Evolutionary conservation across 352 stramenopile species (phyloP).

Genomic region (Globisporangium spiculum): DNA sequence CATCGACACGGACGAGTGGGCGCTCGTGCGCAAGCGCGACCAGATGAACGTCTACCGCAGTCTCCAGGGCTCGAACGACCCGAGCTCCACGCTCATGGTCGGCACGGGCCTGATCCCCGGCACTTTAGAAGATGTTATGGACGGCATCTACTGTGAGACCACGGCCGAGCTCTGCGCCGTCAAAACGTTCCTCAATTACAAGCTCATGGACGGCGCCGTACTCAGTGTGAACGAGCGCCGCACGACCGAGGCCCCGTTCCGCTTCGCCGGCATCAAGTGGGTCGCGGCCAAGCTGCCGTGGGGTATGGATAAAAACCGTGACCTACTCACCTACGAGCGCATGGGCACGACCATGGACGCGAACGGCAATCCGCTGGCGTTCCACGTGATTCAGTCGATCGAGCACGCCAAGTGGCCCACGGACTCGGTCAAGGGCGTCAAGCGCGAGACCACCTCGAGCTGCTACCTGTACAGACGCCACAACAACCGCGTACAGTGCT

Average conservation of each 20-base stretch:
- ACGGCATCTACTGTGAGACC: conserved; percentile 40
- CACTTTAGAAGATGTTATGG: conserved; percentile 36
- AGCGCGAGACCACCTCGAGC: conserved; percentile 41
- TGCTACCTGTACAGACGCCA: conserved; percentile 43
- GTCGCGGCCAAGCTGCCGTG: conserved; percentile 28
- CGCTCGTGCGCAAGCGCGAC: conserved; percentile 15
- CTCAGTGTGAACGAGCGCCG: conserved; percentile 32
- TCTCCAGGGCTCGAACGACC: not conserved
- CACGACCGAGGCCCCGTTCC: conserved; percentile 30
- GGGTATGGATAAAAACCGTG: conserved; percentile 28
- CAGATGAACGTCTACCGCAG: conserved; percentile 21
- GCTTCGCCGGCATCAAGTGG: conserved; percentile 54
- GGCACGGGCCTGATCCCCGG: conserved; percentile 14
- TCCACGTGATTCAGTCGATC: conserved; percentile 58
- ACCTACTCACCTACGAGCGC: conserved; percentile 44
- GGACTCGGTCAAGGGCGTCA: conserved; percentile 43
- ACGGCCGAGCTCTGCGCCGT: conserved; percentile 35
- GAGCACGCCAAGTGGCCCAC: conserved; percentile 48
- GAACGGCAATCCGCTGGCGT: conserved; percentile 43
- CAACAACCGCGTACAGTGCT: conserved; percentile 37
- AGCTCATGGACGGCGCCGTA: conserved; percentile 30
- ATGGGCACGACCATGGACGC: conserved; percentile 52
- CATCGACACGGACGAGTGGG: conserved; percentile 19
- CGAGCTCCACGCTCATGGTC: conserved; percentile 15
- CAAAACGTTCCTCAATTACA: conserved; percentile 35